phyloP scores from a whole-genome alignment of 2,329 filamentous ascomycete genomes.

The Neopestalotiopsis rosae region DNA sequence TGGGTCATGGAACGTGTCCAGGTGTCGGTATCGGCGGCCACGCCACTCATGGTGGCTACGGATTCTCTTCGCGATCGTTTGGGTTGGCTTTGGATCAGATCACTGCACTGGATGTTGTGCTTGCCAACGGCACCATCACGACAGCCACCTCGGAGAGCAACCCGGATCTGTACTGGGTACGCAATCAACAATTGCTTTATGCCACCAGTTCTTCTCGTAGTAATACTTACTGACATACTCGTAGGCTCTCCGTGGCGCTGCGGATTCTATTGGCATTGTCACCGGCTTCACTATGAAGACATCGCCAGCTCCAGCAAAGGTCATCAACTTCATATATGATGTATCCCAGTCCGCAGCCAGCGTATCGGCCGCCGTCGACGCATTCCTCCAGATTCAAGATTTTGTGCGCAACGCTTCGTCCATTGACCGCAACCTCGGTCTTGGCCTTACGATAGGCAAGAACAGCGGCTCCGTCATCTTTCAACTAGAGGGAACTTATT shows the following conservation, averaged over 20 bases:
- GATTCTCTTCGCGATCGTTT: conserved; percentile 50
- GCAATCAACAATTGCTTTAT: conserved; percentile 11
- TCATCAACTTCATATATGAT: conserved; percentile 40
- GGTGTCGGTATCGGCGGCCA: conserved; percentile 52
- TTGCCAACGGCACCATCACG: conserved; percentile 35
- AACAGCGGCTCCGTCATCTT: conserved; percentile 30
- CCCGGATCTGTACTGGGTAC: conserved; percentile 33
- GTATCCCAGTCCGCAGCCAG: conserved; percentile 16
- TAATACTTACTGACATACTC: background rate
- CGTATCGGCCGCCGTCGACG: background rate
- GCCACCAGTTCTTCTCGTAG: background rate
- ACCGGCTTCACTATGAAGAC: conserved; percentile 42
- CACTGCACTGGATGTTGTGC: conserved; percentile 50
- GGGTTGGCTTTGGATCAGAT: conserved; percentile 58
- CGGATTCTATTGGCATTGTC: conserved; percentile 45
- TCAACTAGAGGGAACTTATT: conserved; percentile 37
- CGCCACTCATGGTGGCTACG: conserved; percentile 52
- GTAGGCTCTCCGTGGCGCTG: conserved; percentile 46
- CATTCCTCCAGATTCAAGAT: conserved; percentile 28
- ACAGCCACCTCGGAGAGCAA: conserved; percentile 23
- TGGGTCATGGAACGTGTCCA: conserved; percentile 51
- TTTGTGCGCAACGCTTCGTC: conserved; percentile 38
- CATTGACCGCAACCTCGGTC: conserved; percentile 36
- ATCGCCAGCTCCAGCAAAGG: conserved; percentile 34
- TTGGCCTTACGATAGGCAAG: conserved; percentile 27